A percentile compares a stretch with the other conserved stretches of the same genome.
Conservation (phyloP, 2,329 filamentous ascomycete genomes). For the Helotiales sp. region DNA sequence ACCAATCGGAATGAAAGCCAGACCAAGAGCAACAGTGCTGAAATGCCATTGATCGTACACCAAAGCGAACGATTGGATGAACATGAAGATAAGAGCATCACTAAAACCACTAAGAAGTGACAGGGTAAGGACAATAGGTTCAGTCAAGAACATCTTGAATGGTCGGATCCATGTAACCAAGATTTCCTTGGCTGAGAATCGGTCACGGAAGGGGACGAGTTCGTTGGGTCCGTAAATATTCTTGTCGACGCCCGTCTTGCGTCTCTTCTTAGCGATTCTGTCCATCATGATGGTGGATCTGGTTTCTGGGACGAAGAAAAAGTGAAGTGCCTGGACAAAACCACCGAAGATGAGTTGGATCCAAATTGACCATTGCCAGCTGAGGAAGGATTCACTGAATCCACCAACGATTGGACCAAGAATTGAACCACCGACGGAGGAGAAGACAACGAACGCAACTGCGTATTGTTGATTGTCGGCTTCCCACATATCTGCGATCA, state of each 20-base stretch:
- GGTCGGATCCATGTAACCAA: conserved; percentile 64
- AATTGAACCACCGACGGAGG: conserved; percentile 77
- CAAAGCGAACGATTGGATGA: conserved; percentile 71
- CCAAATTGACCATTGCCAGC: conserved; percentile 83
- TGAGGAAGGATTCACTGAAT: conserved; percentile 69
- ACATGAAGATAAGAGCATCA: conserved; percentile 79
- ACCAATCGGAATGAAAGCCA: conserved; percentile 69
- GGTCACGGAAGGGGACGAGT: conserved; percentile 62
- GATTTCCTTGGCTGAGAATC: conserved; percentile 64
- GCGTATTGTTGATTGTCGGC: conserved; percentile 75
- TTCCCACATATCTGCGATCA: conserved; percentile 78
- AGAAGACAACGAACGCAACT: conserved; percentile 78
- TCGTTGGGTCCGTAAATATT: conserved; percentile 74
- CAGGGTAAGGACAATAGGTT: conserved; percentile 74
- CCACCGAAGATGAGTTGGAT: conserved; percentile 81
- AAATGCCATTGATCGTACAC: conserved; percentile 74
- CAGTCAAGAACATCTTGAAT: conserved; percentile 74
- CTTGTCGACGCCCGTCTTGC: conserved; percentile 61
- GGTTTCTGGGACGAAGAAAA: conserved; percentile 77
- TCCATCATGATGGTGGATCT: conserved; percentile 79
- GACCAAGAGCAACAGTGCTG: conserved; percentile 57
- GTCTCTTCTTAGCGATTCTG: conserved; percentile 74
- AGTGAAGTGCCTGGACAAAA: conserved; percentile 69
- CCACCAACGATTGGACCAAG: conserved; percentile 80
- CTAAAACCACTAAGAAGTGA: conserved; percentile 75